Evolutionary conservation across 1,139 yeast genomes (phyloP), one percentile per base, ranked within the genome.

Genomic region (Spathaspora sp.): DNA sequence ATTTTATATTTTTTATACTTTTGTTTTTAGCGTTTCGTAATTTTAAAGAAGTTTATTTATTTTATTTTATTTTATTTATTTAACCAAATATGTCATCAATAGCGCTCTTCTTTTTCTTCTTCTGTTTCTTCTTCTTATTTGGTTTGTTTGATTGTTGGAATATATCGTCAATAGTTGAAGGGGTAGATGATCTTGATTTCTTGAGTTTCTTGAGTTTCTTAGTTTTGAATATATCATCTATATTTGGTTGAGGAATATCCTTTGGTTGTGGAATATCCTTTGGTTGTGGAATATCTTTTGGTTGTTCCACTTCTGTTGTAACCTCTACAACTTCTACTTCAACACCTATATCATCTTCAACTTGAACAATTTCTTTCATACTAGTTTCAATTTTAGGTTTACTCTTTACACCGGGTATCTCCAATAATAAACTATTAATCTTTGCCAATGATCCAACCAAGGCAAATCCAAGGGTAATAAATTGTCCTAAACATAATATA

Each of bases 401-500:
- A 7, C 7, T 26, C 24, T 7, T 26, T 24, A 38, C 26, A 15
- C 47, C 49, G 1, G 59, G 59, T 9, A 60, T 59, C 26, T 64
- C 56, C 6, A 58, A 56, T 38, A 77, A 61, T 38, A 73, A 43
- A 1, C 52, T 51, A 51, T 72, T 63, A 3, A 88, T 57, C 48
- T 74, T 72, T 1, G 89, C 76, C 38, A 82, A 54, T 18, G 70
- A 49, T 0, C 88, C 96, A 4, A 89, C 57, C 42, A 89, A 63
- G 0, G 87, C 80, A 51, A 90, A 74, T 1, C 96, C 97, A 11
- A 89, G 64, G 2, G 85, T 76, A 6, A 89, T 74, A 58, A 84
- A 90, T 59, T 90, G 96, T 0, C 93, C 96, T 49, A 86, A 73
- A 0, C 87, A 83, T 7, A 89, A 70, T 0, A 90, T 74, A 0